Conservation (phyloP, 176 grass and related monocot species). For the Alopecurus myosuroides region DNA sequence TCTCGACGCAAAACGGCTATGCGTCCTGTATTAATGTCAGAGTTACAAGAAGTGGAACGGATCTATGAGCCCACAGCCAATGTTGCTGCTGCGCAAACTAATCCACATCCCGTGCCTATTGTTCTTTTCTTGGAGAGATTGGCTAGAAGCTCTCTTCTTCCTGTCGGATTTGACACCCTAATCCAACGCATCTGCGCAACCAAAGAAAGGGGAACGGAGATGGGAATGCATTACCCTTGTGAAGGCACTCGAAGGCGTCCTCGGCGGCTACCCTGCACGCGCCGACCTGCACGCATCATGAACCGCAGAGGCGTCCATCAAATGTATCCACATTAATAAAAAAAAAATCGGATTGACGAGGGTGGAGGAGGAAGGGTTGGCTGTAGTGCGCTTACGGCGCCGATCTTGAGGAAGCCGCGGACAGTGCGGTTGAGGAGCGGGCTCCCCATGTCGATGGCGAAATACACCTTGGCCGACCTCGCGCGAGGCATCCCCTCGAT, state of each 20-base stretch:
- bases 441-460: conserved; percentile 65
- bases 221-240: conserved; percentile 45
- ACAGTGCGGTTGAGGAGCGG: conserved; percentile 86
- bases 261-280: conserved; percentile 78
- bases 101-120: neutral
- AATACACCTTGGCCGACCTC: conserved; percentile 43
- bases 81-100: neutral
- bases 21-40: too few relatives aligned
- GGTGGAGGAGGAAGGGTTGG: neutral
- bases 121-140: too few relatives aligned
- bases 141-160: neutral
- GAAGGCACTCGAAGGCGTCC: conserved; percentile 68
- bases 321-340: neutral
- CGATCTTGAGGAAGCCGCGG: conserved; percentile 90
- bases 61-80: neutral
- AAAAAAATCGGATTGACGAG: neutral
- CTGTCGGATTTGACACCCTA: neutral
- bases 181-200: neutral
- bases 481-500: conserved; percentile 63
- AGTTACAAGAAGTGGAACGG: too few relatives aligned
- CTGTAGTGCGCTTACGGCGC: conserved; percentile 23
- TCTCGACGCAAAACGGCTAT: too few relatives aligned
- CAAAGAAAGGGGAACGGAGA: neutral
- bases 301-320: neutral
- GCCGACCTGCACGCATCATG: conserved; percentile 38